Base-by-base conservation (phyloP, 306 rosid genomes). In the Cicer cuneatum region DNA sequence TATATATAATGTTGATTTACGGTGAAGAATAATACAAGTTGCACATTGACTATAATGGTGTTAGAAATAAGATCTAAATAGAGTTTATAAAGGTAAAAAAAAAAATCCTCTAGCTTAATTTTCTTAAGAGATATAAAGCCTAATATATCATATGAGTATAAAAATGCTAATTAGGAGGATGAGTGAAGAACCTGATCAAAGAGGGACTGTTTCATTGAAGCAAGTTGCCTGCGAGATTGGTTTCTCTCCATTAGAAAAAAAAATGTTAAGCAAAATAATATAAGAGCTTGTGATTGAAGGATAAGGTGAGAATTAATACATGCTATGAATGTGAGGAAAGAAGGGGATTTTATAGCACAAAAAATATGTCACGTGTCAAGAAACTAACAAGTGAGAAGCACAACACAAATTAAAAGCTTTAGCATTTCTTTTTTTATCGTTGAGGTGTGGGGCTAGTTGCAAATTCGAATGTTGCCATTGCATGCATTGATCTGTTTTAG, bases 101-200 rank as follows among this genome's bases (percentile, higher is more conserved):
- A 24, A 24, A 2, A 24, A 24, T 24, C 33, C 4, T 24, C 3
- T 24, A 24, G 33, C 33, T 24, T 24, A 24, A 2, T 24, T 24
- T 24, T 24, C 33, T 24, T 24, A 24, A 24, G 33, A 24, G 33
- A 24, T 24, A 24, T 24, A 24, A 24, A 24, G 33, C 3, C 33
- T 24, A 24, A 24, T 29, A 29, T 29, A 40, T 40, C 10, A 7
- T 9, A 40, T 47, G 52, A 47, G 13, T 47, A 43, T 10, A 43
- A 10, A 18, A 37, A 15, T 74, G 71, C 1, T 7, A 21, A 40
- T 40, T 13, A 48, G 19, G 18, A 13, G 38, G 71, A 79, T 2
- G 77, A 35, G 21, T 38, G 69, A 78, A 43, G 39, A 59, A 91
- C 97, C 97, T 89, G 96, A 63, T 90, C 93, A 74, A 92, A 92